These are phyloP conservation scores for Coemansia sp. DNA, from an alignment of 192 early-diverging fungal species.

Conservation along the genomic window DNA sequence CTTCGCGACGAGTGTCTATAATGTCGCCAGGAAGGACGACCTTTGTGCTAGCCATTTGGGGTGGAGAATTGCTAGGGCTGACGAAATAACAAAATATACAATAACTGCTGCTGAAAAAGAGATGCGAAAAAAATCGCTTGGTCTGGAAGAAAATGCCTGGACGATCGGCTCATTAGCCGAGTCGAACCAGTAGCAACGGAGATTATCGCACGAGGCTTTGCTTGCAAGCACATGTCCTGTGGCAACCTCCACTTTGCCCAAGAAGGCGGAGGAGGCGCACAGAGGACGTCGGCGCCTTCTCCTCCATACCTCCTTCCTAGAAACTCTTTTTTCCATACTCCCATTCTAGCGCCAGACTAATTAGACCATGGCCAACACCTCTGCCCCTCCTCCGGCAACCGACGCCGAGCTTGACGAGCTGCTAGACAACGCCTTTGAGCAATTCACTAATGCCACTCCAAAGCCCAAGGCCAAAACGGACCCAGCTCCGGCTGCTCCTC, in stretches of 20 bases:
- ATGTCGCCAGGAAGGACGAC: conserved; percentile 44
- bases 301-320: not conserved
- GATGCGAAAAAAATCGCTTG: not conserved
- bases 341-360: not conserved
- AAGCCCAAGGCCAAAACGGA: conserved; percentile 34
- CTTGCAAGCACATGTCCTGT: too few species aligned
- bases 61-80: not conserved
- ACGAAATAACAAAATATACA: not conserved
- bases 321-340: not conserved
- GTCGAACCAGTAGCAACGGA: not conserved
- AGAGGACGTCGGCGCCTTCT: too few species aligned
- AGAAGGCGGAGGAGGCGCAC: not conserved
- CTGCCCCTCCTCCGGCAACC: conserved; percentile 26
- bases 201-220: not conserved
- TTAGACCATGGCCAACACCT: conserved; percentile 35
- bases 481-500: not conserved
- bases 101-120: not conserved
- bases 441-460: conserved; percentile 55
- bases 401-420: conserved; percentile 69
- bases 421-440: conserved; percentile 75
- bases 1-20: conserved; percentile 25
- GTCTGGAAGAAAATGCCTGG: not conserved
- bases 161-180: not conserved
- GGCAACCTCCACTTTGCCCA: not conserved
- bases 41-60: conserved; percentile 23